Percentiles rank a stretch among this genome's conserved stretches.
Conservation (phyloP, 1,284 basidiomycete species). For the Rhodotorula glutinis region DNA sequence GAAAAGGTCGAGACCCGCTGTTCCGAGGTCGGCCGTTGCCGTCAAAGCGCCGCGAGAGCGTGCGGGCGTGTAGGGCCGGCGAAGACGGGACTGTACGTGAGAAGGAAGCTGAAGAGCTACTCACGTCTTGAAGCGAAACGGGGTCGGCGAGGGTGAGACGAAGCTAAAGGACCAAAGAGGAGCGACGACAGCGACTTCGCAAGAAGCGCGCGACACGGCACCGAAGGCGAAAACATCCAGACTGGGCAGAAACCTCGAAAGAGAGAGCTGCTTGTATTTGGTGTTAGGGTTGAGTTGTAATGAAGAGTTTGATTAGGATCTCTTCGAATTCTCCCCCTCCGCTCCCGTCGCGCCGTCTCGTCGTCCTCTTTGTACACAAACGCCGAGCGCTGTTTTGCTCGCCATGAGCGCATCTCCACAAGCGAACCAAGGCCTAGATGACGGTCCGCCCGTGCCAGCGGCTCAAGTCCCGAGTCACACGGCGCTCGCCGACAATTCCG, state of each 20-base stretch:
- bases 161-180: background rate
- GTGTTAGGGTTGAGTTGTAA: too few relatives aligned
- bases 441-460: constrained; percentile 10
- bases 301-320: too few relatives aligned
- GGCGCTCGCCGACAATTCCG: background rate
- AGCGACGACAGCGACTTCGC: background rate
- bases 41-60: too few relatives aligned
- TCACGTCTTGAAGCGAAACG: background rate
- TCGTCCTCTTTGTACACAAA: too few relatives aligned
- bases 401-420: constrained; percentile 21
- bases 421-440: constrained; percentile 22
- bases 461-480: constrained; percentile 18
- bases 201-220: too few relatives aligned
- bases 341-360: background rate
- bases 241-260: too few relatives aligned
- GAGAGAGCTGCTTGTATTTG: too few relatives aligned
- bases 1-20: too few relatives aligned
- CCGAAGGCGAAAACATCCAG: too few relatives aligned
- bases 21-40: too few relatives aligned
- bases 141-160: background rate
- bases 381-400: too few relatives aligned
- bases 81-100: background rate
- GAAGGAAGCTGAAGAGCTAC: background rate
- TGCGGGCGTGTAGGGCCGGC: background rate
- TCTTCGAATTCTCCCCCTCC: background rate